These are phyloP conservation scores for Tephrocybe sp. DNA, from an alignment of 768 basidiomycete species.

Conservation along the genomic window DNA sequence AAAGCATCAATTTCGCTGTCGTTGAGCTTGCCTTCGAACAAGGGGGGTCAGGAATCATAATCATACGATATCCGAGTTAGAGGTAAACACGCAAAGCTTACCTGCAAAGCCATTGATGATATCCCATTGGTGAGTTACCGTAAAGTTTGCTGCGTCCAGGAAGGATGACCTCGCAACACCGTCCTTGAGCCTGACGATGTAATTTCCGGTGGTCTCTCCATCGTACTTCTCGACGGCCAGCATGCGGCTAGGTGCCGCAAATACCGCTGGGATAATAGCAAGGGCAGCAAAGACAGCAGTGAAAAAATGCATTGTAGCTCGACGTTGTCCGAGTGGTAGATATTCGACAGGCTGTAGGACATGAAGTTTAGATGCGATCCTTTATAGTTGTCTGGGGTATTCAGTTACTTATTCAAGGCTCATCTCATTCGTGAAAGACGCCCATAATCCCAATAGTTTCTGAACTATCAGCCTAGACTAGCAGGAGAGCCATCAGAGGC, in stretches of 20 bases:
- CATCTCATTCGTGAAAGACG: no score
- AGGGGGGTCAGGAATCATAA: background rate
- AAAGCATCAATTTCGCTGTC: slow-evolving; percentile 19
- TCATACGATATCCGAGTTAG: background rate
- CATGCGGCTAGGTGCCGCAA: background rate
- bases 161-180: slow-evolving; percentile 21
- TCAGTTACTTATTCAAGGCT: no score
- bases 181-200: slow-evolving; percentile 30
- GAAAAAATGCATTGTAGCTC: background rate
- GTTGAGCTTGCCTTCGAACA: slow-evolving; percentile 4
- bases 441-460: no score
- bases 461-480: no score
- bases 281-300: background rate
- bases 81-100: slow-evolving; percentile 1
- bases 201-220: slow-evolving; percentile 22
- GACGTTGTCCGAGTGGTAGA: no score
- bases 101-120: slow-evolving; percentile 30
- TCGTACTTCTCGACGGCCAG: background rate
- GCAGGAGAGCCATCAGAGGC: no score
- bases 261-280: background rate
- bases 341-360: no score
- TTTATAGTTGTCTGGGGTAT: no score
- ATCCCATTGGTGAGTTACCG: slow-evolving; percentile 21
- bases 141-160: slow-evolving; percentile 5
- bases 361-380: no score